Base-by-base conservation (phyloP, 2,329 filamentous ascomycete species). In the Colletotrichum euphorbiae region DNA sequence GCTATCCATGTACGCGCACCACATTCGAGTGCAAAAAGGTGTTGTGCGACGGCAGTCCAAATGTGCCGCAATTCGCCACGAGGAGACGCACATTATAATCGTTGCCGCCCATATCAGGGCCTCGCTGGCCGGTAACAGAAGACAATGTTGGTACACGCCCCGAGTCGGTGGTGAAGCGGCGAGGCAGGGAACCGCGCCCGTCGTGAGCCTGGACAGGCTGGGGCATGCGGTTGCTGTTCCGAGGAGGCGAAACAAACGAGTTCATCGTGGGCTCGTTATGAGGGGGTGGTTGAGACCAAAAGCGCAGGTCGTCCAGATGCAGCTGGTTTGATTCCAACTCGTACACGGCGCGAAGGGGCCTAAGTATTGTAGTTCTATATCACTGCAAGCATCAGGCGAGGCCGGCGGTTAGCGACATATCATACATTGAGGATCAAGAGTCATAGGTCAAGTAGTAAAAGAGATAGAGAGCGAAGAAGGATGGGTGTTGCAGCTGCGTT, bases 101-200 rank as follows among this genome's bases (percentile, higher is more conserved):
- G 15, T 74, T 85, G 83, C 64, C 66, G 83, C 64, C 66, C 21
- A 80, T 74, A 62, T 86, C 85, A 57, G 82, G 80, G 42, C 77
- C 78, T 70, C 84, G 84, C 73, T 83, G 82, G 52, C 81, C 78
- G 43, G 86, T 84, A 76, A 94, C 81, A 70, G 88, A 87, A 66
- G 86, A 88, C 80, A 93, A 83, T 77, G 91, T 93, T 79, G 92
- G 91, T 80, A 95, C 84, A 86, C 94, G 87, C 80, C 93, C 86
- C 81, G 93, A 90, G 82, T 97, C 97, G 66, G 94, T 96, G 71
- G 95, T 98, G 82, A 98, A 98, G 77, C 95, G 91, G 76, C 95
- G 91, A 80, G 94, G 93, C 77, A 98, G 85, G 74, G 90, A 90
- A 71, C 89, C 88, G 80, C 94, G 90, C 72, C 87, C 87, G 77